phyloP scores from a whole-genome alignment of 768 basidiomycete genomes.

The Leccinum variicolor region DNA sequence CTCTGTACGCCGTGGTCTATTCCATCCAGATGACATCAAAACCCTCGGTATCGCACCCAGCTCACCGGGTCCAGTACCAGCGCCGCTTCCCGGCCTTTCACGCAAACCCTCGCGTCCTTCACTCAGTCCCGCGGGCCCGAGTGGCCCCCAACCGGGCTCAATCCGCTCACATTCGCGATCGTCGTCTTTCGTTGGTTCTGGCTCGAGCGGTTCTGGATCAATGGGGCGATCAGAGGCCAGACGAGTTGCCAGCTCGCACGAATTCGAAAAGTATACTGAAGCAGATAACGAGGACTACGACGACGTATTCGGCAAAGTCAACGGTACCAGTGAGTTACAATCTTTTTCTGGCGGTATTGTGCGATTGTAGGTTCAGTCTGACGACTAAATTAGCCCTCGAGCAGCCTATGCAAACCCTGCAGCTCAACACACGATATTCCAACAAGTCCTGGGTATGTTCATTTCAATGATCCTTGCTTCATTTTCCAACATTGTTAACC shows the following conservation, averaged over 20 bases:
- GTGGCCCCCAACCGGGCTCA: conserved; percentile 25
- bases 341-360: conserved; percentile 1
- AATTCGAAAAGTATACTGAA: conserved; percentile 85
- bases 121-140: conserved; percentile 42
- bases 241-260: conserved; percentile 50
- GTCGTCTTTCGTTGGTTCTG: conserved; percentile 48
- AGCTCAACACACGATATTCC: conserved; percentile 82
- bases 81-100: conserved; percentile 57
- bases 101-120: conserved; percentile 53
- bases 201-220: conserved; percentile 44
- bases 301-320: conserved; percentile 85
- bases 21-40: conserved; percentile 89
- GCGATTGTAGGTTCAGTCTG: neutral
- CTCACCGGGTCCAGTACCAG: conserved; percentile 61
- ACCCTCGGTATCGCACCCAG: conserved; percentile 54
- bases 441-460: conserved; percentile 81
- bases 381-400: conserved; percentile 43
- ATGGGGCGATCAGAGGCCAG: conserved; percentile 65
- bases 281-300: conserved; percentile 92
- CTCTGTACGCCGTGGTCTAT: conserved; percentile 67
- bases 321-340: conserved; percentile 54
- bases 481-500: neutral
- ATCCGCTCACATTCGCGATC: conserved; percentile 53
- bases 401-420: conserved; percentile 68
- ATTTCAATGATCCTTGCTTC: conserved; percentile 5